phyloP scores from a whole-genome alignment of 2,329 filamentous ascomycete species.

The Penicillium brasilianum region DNA sequence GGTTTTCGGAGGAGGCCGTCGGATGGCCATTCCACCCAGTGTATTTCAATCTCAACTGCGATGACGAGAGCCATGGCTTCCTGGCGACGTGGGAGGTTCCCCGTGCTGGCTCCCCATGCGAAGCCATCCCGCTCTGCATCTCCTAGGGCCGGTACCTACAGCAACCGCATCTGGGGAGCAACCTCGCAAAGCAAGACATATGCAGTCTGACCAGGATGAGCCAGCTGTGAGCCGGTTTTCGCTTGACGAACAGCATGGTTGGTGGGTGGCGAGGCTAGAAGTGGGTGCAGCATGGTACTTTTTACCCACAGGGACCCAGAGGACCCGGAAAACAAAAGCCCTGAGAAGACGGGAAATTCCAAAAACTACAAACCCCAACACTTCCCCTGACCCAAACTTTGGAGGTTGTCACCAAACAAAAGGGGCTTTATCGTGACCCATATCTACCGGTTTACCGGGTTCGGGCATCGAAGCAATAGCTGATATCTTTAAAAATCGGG shows the following conservation, averaged over 20 bases:
- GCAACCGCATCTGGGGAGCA: conserved; percentile 8
- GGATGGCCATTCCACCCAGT: conserved; percentile 3
- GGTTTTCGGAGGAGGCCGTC: background rate
- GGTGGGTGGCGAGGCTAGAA: conserved; percentile 21
- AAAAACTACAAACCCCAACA: background rate
- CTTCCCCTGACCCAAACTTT: background rate
- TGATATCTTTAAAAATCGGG: background rate
- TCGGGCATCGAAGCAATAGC: background rate
- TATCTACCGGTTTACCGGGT: background rate
- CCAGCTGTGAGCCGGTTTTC: conserved; percentile 14
- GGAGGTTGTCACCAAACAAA: background rate
- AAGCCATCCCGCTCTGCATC: background rate
- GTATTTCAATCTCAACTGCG: conserved; percentile 21
- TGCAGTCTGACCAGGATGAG: conserved; percentile 20
- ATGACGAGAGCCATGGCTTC: conserved; percentile 12
- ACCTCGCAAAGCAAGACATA: conserved; percentile 11
- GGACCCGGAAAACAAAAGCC: background rate
- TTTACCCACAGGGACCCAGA: conserved; percentile 4
- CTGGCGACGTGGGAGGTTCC: conserved; percentile 16
- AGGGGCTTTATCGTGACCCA: background rate
- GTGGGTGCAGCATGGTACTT: conserved; percentile 16
- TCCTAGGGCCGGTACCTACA: conserved; percentile 24
- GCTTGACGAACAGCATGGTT: conserved; percentile 17
- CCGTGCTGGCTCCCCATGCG: background rate
- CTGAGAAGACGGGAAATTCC: background rate